Conservation (phyloP, 2,329 filamentous ascomycete species). For the Aureobasidium pullulans region DNA sequence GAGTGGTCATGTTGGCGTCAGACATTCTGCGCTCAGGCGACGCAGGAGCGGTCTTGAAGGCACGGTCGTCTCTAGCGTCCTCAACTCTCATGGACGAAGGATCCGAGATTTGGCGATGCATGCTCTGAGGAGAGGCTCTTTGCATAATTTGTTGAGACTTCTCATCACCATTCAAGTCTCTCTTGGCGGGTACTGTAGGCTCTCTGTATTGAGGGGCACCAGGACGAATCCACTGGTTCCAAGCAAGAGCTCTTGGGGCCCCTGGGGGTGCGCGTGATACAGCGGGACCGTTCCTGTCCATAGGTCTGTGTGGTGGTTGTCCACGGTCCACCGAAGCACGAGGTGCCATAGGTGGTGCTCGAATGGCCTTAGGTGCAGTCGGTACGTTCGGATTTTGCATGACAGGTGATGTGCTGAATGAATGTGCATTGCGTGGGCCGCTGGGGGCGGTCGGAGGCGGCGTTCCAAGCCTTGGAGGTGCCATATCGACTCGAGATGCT, state of each 20-base stretch:
- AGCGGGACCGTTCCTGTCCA: constrained; percentile 16
- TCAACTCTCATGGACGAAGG: not conserved
- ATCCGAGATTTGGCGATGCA: constrained; percentile 6
- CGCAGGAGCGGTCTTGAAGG: constrained; percentile 1
- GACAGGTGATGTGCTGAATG: constrained; percentile 30
- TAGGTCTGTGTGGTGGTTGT: constrained; percentile 16
- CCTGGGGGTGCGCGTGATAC: constrained; percentile 20
- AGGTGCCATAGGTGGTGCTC: constrained; percentile 23
- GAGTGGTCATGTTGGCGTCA: not conserved
- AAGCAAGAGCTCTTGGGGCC: constrained; percentile 26
- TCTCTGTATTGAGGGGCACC: constrained; percentile 27
- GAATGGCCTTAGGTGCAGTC: constrained; percentile 29
- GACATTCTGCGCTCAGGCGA: not conserved
- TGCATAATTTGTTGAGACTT: constrained; percentile 16
- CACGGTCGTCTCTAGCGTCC: not conserved
- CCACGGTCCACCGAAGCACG: constrained; percentile 18
- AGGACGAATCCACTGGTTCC: constrained; percentile 37
- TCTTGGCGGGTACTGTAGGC: constrained; percentile 34
- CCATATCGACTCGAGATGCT: not conserved
- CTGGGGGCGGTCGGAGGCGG: constrained; percentile 16
- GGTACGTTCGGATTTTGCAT: constrained; percentile 25
- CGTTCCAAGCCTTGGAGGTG: constrained; percentile 11
- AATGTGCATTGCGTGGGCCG: constrained; percentile 15
- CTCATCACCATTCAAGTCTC: constrained; percentile 38
- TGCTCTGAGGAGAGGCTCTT: not conserved